Evolutionary conservation across 1,139 yeast genomes (phyloP).

Genomic region (Magnusiomyces fungicola): DNA sequence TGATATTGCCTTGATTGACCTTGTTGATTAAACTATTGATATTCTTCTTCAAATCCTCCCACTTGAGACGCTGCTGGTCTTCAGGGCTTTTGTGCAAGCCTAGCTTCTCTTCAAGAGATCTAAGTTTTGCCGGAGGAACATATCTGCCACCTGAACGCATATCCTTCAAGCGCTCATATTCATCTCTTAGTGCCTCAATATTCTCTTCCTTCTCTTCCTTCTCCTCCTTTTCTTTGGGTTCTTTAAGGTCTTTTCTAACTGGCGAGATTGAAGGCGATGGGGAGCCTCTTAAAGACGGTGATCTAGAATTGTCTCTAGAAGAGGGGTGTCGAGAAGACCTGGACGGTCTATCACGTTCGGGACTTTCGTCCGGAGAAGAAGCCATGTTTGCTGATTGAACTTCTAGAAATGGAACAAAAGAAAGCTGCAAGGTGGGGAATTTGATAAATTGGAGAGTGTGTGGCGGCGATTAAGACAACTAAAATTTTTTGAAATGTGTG

Average conservation of each 20-base stretch:
- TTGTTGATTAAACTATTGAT: constrained; percentile 45
- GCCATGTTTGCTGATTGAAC: too few relatives aligned
- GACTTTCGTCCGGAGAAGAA: too few relatives aligned
- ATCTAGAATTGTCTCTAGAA: too few relatives aligned
- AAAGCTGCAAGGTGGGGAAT: too few relatives aligned
- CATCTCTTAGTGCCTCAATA: constrained; percentile 30
- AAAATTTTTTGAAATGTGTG: too few relatives aligned
- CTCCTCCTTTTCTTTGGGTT: constrained; percentile 7
- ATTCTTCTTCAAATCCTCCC: constrained; percentile 46
- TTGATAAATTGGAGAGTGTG: too few relatives aligned
- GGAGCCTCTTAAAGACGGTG: too few relatives aligned
- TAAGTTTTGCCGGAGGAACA: constrained; percentile 47
- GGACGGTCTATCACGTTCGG: too few relatives aligned
- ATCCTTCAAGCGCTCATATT: constrained; percentile 35
- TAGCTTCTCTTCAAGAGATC: constrained; percentile 38
- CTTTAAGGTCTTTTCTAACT: too few relatives aligned
- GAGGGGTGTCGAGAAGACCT: too few relatives aligned
- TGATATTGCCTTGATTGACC: constrained; percentile 43
- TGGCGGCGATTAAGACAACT: too few relatives aligned
- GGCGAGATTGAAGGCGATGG: constrained; percentile 3
- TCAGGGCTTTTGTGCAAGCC: constrained; percentile 26
- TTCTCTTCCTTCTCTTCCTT: constrained; percentile 9
- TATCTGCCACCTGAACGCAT: constrained; percentile 42
- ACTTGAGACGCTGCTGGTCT: constrained; percentile 45
- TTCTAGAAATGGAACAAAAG: too few relatives aligned